phyloP scores from a whole-genome alignment of 108 stramenopile genomes.

The Cyclotella kingstonii region DNA sequence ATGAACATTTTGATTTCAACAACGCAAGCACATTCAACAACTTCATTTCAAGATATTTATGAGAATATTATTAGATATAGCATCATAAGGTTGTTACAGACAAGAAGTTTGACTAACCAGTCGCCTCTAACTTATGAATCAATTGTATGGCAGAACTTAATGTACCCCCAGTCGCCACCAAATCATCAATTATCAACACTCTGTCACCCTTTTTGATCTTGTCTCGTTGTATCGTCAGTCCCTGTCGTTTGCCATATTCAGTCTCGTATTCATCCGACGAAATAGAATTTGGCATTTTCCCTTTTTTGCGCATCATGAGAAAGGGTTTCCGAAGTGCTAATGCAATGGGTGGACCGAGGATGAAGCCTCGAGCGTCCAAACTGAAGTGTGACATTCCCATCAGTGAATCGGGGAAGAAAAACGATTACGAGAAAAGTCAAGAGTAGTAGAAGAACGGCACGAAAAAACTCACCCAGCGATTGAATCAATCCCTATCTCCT shows the following conservation, averaged over 20 bases:
- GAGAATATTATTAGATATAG: no score
- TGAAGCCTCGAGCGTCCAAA: constrained; percentile 94
- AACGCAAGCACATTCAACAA: constrained; percentile 89
- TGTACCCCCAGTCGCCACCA: constrained; percentile 99
- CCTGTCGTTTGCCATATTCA: constrained; percentile 93
- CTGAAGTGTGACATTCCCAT: constrained; percentile 1
- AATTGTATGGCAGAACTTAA: constrained; percentile 67
- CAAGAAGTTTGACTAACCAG: constrained; percentile 1
- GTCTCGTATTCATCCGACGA: constrained; percentile 79
- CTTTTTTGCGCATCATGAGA: constrained; percentile 97
- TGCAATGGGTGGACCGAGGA: constrained; percentile 96
- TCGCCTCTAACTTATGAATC: constrained; percentile 74
- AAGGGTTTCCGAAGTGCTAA: constrained; percentile 95
- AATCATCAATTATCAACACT: constrained; percentile 96
- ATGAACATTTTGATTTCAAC: constrained; percentile 91
- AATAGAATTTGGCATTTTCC: constrained; percentile 97
- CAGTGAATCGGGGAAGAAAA: not conserved
- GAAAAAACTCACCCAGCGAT: constrained; percentile 67
- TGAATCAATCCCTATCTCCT: constrained; percentile 76
- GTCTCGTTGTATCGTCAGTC: constrained; percentile 87
- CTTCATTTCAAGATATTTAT: no score
- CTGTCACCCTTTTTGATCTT: constrained; percentile 83
- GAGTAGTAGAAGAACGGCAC: not conserved
- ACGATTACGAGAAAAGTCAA: not conserved
- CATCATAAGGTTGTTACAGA: no score